Base-by-base conservation (phyloP, 2,329 filamentous ascomycete genomes). In the Ceratocystis cacaofunesta region DNA sequence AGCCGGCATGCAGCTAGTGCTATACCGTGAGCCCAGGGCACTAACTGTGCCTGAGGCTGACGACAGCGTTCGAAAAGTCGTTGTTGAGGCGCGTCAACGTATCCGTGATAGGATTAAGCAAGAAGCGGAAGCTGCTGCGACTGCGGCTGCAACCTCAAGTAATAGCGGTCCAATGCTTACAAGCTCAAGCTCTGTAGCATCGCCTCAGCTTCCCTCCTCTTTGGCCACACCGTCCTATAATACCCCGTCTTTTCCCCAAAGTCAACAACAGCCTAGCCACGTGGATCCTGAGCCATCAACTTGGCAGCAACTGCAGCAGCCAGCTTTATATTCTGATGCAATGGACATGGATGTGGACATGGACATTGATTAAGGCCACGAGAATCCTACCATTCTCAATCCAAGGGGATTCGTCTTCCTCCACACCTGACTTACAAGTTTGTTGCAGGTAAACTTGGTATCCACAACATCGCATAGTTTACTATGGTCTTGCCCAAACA, bases 11-110 rank as follows among this genome's bases (percentile, higher is more conserved):
- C 78, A 94, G 82, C 73, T 97, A 68, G 88, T 99, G 17, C 82
- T 97, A 46, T 97, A 97, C 75, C 83, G 80, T 68, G 85, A 94
- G 62, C 91, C 92, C 5, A 80, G 81, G 61, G 91, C 89, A 17
- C 75, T 96, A 69, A 87, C 84, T 0, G 82, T 95, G 22, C 85
- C 90, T 0, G 81, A 85, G 72, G 86, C 89, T 69, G 81, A 87
- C 36, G 87, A 92, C 73, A 87, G 82, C 68, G 89, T 96, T 68
- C 82, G 90, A 67, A 90, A 86, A 74, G 90, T 90, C 7, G 91
- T 96, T 69, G 78, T 92, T 63, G 92, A 96, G 73, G 84, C 89
- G 1, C 82, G 90, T 63, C 82, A 82, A 60, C 81, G 90, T 65
- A 79, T 84, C 43, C 78, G 88, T 64, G 84, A 88, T 69, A 76